A percentile compares a stretch with the other conserved stretches of the same genome.
phyloP scores from a whole-genome alignment of 305 asterid genomes.

The Rubia peregrina region DNA sequence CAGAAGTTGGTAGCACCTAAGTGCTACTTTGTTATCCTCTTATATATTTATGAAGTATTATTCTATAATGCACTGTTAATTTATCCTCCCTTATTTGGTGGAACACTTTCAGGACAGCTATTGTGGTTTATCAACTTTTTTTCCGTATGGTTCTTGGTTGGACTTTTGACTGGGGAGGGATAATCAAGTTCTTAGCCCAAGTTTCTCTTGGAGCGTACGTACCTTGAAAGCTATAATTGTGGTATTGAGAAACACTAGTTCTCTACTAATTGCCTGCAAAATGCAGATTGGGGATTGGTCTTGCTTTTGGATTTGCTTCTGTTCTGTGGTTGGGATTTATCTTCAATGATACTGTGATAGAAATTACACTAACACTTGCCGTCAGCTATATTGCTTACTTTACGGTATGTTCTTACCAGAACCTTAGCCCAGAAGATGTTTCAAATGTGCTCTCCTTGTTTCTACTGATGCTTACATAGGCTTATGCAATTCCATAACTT shows the following conservation, averaged over 20 bases:
- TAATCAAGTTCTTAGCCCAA: conserved; percentile 58
- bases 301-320: conserved; percentile 84
- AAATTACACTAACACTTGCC: conserved; percentile 80
- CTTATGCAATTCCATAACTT: background rate
- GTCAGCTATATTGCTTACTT: conserved; percentile 95
- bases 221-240: conserved; percentile 20
- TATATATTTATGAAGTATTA: background rate
- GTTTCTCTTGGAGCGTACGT: conserved; percentile 96
- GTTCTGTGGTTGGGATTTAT: conserved; percentile 92
- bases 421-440: conserved; percentile 3
- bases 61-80: conserved; percentile 1
- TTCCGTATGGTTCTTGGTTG: conserved; percentile 74
- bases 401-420: conserved; percentile 48
- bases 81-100: background rate
- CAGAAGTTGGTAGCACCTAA: background rate
- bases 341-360: conserved; percentile 96
- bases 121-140: conserved; percentile 86
- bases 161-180: conserved; percentile 61
- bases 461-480: background rate
- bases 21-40: background rate
- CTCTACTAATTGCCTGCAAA: conserved; percentile 29
- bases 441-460: background rate
- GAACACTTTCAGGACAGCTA: conserved; percentile 66
- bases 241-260: conserved; percentile 18
- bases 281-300: conserved; percentile 73